Percentiles rank a stretch among this genome's conserved stretches.
Conservation (phyloP, 352 stramenopile species). For the Pythium coloratum region DNA sequence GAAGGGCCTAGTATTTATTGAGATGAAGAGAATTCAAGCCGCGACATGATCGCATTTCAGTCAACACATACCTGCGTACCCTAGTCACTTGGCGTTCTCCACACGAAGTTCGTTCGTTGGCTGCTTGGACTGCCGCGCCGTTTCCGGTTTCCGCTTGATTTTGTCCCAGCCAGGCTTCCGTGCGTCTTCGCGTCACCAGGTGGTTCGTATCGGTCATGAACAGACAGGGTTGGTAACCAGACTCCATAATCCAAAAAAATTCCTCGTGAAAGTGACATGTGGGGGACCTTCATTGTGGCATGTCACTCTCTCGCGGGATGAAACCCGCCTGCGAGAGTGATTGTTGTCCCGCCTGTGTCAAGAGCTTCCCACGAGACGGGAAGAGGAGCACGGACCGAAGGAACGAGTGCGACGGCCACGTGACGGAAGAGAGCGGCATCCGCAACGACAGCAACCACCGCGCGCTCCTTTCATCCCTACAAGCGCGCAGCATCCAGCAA, state of each 20-base stretch:
- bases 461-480: background rate
- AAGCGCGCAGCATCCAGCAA: background rate
- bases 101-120: background rate
- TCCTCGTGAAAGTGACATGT: conserved; percentile 6
- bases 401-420: background rate
- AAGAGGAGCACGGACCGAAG: conserved; percentile 11
- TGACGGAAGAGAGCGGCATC: background rate
- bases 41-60: conserved; percentile 21
- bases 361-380: conserved; percentile 9
- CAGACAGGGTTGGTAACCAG: background rate
- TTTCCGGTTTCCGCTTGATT: background rate
- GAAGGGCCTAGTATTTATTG: conserved; percentile 5
- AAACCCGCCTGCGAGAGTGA: conserved; percentile 19
- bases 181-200: conserved; percentile 1
- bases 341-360: conserved; percentile 30
- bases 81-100: conserved; percentile 6
- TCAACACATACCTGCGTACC: conserved; percentile 7
- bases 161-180: background rate
- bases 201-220: conserved; percentile 3
- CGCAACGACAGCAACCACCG: background rate
- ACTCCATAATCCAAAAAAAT: background rate
- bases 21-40: conserved; percentile 8
- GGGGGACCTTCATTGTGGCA: background rate
- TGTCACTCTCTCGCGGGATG: conserved; percentile 24
- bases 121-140: background rate